Percentiles rank a stretch among this genome's conserved stretches.
These are phyloP conservation scores for Adansonia digitata DNA, from an alignment of 345 rosid genomes.

Conservation along the genomic window DNA sequence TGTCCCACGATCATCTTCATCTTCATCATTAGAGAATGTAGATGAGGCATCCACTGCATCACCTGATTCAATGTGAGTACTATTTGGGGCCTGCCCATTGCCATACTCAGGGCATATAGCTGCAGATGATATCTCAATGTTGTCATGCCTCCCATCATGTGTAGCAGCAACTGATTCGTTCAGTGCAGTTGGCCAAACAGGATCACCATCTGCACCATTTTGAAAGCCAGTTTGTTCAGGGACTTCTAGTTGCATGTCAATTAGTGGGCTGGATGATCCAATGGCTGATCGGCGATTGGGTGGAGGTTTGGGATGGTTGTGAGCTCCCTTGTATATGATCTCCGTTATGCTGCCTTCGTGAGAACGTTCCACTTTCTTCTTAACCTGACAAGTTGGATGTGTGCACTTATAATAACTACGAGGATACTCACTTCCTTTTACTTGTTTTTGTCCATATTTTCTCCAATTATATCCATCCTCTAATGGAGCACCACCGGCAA, in stretches of 20 bases:
- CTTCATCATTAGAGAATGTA: slow-evolving; percentile 67
- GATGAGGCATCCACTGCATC: slow-evolving; percentile 74
- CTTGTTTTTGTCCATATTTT: slow-evolving; percentile 95
- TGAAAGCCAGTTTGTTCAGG: slow-evolving; percentile 48
- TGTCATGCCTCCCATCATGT: slow-evolving; percentile 59
- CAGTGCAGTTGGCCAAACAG: slow-evolving; percentile 41
- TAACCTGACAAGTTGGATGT: slow-evolving; percentile 71
- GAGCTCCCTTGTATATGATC: slow-evolving; percentile 91
- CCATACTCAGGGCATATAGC: slow-evolving; percentile 47
- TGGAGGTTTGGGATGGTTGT: slow-evolving; percentile 75
- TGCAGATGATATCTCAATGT: slow-evolving; percentile 59
- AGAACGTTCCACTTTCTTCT: slow-evolving; percentile 95
- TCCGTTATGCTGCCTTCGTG: slow-evolving; percentile 94
- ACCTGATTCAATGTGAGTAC: slow-evolving; percentile 49
- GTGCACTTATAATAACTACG: slow-evolving; percentile 98
- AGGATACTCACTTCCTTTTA: slow-evolving; percentile 93
- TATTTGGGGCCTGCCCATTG: slow-evolving; percentile 46
- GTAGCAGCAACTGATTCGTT: slow-evolving; percentile 34
- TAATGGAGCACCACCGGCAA: slow-evolving; percentile 51
- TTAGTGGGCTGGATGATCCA: slow-evolving; percentile 42
- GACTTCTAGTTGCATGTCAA: slow-evolving; percentile 50
- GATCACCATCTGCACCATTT: slow-evolving; percentile 43
- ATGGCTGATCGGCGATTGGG: slow-evolving; percentile 58
- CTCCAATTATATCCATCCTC: slow-evolving; percentile 97
- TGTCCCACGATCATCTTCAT: slow-evolving; percentile 65